Evolutionary conservation across 169 alveolate species (phyloP), one percentile per base, ranked within the genome.

Genomic region (Eimeria necatrix): DNA sequence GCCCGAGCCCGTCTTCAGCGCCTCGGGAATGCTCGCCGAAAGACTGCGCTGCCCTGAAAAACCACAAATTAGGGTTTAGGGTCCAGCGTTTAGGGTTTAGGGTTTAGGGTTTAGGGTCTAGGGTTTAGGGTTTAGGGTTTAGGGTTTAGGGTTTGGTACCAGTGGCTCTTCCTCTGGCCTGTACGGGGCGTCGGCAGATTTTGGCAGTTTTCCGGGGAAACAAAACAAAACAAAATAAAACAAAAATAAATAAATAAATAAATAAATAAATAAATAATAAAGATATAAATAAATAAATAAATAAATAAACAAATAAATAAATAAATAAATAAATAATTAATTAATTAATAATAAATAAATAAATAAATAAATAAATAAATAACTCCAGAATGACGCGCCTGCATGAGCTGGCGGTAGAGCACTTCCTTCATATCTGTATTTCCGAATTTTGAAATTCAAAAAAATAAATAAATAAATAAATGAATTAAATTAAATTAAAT

Each of bases 151-250:
- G 84, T 73, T 73, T n/a, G 46, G 78, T 73, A 73, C 84, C 84
- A 7, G 84, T 73, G 32, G 84, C 84, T 73, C 84, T n/a, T 73
- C 84, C 84, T 32, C 84, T 73, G 6, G 84, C 84, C 84, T 73
- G 78, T 12, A 56, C 20, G 14, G 14, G 64, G 64, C 64, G 20
- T 14, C 8, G 8, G 14, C 64, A 56, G 64, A 56, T 9, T 56
- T 56, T 56, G 8, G 8, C 8, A 56, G 8, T 9, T 56, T 14
- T 56, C 20, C 64, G 64, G 14, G 20, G 64, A 56, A 9, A 56
- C 8, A 9, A 56, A 56, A 56, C 8, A 9, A 9, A 56, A 56
- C 20, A 56, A 56, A 14, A 56, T 56, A 56, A 9, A 9, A 9
- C 14, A 56, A 9, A 56, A 56, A 56, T 56, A 56, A 56, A 56